Base-by-base conservation (phyloP, 768 basidiomycete genomes). In the Melanogaster broomeanus region DNA sequence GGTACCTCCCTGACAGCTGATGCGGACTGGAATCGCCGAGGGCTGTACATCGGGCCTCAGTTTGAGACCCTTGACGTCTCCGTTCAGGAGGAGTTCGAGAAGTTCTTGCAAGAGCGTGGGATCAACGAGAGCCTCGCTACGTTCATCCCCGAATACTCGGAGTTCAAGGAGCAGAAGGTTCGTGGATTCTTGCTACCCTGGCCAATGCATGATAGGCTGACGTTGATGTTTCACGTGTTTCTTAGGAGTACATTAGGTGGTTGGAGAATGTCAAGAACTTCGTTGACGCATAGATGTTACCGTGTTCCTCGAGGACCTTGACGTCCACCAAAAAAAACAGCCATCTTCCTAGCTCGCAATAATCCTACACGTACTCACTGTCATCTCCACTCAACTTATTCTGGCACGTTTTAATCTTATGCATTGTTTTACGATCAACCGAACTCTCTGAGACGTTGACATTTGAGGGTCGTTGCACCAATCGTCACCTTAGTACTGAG, bases 111-210 rank as follows among this genome's bases (percentile, higher is more conserved):
- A 57, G 95, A 98, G 75, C 87, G 96, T 48, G 95, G 93, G 8
- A 79, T 99, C 61, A 84, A 92, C 67, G 88, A 91, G 62, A 72
- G 65, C 33, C 75, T 95, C 39, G 96, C 94, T 1, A 67, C 83
- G 60, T 95, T 97, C 76, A 83, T 98, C 53, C 89, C 90, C 16
- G 88, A 94, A 55, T 93, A 92, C 64, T 85, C 88, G 13, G 87
- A 90, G 64, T 75, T 77, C 75, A 98, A 97, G 79, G 95, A 98
- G 66, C 95, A 98, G 76, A 85, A 86, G 82, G 93, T 93, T 13
- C 2, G 69, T 61, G 6, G 38, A 21, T 15, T 30, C 31, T 80
- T 70, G 16, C 16, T 19, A 16, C 45, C 38, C 28, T 13, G 11
- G 52, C 48, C 7, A 33, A 49, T 45, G 21, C 28, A 27, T 31